A percentile compares a stretch with the other conserved stretches of the same genome.
Conservation (phyloP, 108 stramenopile genomes). For the Craspedostauros australis region DNA sequence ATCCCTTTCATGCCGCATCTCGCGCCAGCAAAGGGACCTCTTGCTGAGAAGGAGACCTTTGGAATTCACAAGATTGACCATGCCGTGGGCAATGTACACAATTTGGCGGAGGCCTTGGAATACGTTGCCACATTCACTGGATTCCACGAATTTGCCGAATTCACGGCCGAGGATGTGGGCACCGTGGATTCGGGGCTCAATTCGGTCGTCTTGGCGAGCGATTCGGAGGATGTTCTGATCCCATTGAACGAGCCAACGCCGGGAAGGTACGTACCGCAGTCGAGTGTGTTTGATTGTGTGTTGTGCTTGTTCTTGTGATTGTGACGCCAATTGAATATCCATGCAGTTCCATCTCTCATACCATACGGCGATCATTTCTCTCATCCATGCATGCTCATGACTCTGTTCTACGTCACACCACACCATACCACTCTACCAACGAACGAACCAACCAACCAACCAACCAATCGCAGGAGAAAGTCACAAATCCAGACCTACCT, state of each 20-base stretch:
- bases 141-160: slow-evolving; percentile 86
- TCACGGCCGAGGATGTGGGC: slow-evolving; percentile 79
- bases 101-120: slow-evolving; percentile 30
- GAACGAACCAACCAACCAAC: slow-evolving; percentile 1
- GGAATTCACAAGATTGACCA: slow-evolving; percentile 58
- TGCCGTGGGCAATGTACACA: slow-evolving; percentile 67
- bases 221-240: slow-evolving; percentile 59
- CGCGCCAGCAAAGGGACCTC: slow-evolving; percentile 21
- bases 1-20: slow-evolving; percentile 51
- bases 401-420: neutral
- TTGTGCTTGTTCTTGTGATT: neutral
- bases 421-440: neutral
- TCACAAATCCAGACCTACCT: slow-evolving; percentile 78
- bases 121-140: slow-evolving; percentile 55
- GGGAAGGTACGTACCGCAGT: slow-evolving; percentile 6
- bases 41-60: slow-evolving; percentile 17
- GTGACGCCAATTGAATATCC: neutral
- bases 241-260: slow-evolving; percentile 83
- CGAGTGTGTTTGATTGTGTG: no score
- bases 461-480: slow-evolving; percentile 45
- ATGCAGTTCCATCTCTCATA: no score
- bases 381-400: no score
- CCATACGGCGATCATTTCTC: no score
- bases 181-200: slow-evolving; percentile 84
- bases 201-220: slow-evolving; percentile 66